Base-by-base conservation (phyloP, 495 filamentous ascomycete genomes). In the Pyrenopolyporus hunteri region DNA sequence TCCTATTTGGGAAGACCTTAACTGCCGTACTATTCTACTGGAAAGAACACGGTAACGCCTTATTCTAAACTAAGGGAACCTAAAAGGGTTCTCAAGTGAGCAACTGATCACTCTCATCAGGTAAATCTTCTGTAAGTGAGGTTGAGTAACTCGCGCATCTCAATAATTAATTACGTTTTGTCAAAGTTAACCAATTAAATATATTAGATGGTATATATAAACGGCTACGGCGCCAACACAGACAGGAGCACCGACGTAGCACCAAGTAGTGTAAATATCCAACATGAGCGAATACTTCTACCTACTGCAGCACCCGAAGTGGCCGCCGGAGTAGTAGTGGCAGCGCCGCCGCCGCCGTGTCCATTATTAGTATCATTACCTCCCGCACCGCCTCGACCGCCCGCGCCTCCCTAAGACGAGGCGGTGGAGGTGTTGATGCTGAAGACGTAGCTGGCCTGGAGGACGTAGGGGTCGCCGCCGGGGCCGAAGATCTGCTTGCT, bases 361-460 rank as follows among this genome's bases (percentile, higher is more conserved):
- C 37, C 7, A 40, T 43, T 36, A 36, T 22, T 22, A 51, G 40
- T 26, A 46, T 26, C 16, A 11, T 52, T 28, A 17, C 40, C 57
- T 9, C 23, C 22, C 5, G 22, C 25, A 31, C 17, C 14, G 1
- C 17, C 29, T 6, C 31, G 33, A 43, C 37, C 19, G 3, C 7
- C n/a, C n/a, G n/a, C 48, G 59, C 14, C 66, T 32, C 3, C 40
- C 63, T 67, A 71, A 19, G 66, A 54, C 46, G 70, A 58, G 13
- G 57, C 43, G 32, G 74, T 75, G 42, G n/a, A n/a, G n/a, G 52
- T 39, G 49, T 78, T 76, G 47, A 76, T 70, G 66, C 73, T 74
- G 63, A 90, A 90, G 63, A 77, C 69, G 71, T 89, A 89, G 42
- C 84, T 86, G 6, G 87, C 86, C 70, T 83, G 81, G 69, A 89